phyloP scores from a whole-genome alignment of 257 asterid genomes.

The Nicotiana knightiana region DNA sequence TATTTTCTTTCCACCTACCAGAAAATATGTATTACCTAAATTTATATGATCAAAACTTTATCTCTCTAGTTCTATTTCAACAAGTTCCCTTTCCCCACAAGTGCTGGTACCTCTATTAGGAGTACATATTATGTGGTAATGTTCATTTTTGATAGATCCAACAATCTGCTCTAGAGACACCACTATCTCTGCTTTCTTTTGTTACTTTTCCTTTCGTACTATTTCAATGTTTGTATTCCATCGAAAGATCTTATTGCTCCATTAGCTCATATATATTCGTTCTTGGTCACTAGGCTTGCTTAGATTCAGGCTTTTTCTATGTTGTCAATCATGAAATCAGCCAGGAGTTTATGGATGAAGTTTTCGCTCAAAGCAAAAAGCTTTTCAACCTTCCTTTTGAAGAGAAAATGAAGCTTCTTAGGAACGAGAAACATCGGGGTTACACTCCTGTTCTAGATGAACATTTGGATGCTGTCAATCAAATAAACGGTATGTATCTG shows the following conservation, averaged over 20 bases:
- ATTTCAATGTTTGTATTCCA: background rate
- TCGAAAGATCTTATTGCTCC: background rate
- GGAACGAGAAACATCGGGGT: slow-evolving; percentile 72
- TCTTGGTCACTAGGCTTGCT: slow-evolving; percentile 54
- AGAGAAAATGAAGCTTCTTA: slow-evolving; percentile 80
- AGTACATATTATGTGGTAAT: background rate
- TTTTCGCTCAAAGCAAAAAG: slow-evolving; percentile 68
- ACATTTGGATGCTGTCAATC: slow-evolving; percentile 61
- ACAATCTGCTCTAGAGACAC: background rate
- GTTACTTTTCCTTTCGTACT: background rate
- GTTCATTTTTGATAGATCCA: background rate
- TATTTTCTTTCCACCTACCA: background rate
- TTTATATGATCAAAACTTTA: background rate
- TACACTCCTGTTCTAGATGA: slow-evolving; percentile 86
- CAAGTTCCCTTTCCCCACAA: background rate
- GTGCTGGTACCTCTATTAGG: background rate
- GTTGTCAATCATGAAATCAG: slow-evolving; percentile 79
- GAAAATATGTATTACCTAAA: background rate
- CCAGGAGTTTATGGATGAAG: slow-evolving; percentile 64
- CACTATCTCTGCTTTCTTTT: background rate
- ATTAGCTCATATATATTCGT: background rate
- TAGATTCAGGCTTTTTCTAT: slow-evolving; percentile 86
- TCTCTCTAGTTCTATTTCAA: background rate
- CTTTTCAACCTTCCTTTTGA: slow-evolving; percentile 56
- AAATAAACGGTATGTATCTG: slow-evolving; percentile 49